Percentiles rank a stretch among this genome's conserved stretches.
phyloP scores from a whole-genome alignment of 1,284 basidiomycete genomes.

The Leccinum colubrinum region DNA sequence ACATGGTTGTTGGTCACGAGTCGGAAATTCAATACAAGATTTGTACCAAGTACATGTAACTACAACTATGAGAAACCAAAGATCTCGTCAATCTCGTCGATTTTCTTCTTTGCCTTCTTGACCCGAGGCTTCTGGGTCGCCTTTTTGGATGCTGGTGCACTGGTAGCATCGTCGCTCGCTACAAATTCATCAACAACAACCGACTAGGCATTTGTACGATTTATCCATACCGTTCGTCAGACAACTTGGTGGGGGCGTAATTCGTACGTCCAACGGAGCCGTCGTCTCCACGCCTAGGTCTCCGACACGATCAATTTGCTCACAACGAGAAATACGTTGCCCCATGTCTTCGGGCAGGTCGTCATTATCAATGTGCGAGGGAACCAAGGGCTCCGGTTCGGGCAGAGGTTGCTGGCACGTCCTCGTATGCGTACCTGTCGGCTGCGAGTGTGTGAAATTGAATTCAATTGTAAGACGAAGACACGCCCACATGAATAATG shows the following conservation, averaged over 20 bases:
- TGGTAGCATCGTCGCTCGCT: slow-evolving; percentile 3
- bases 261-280: not conserved
- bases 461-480: not conserved
- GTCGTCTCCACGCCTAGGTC: not conserved
- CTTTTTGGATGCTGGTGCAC: not conserved
- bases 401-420: not conserved
- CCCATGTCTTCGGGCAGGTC: slow-evolving; percentile 16
- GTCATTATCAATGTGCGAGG: not conserved
- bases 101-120: slow-evolving; percentile 28
- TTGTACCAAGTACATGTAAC: not conserved
- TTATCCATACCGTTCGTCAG: slow-evolving; percentile 8
- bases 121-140: slow-evolving; percentile 5
- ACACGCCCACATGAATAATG: slow-evolving; percentile 23
- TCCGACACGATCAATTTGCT: not conserved
- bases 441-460: slow-evolving; percentile 18
- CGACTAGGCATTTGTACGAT: not conserved
- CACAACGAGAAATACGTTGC: slow-evolving; percentile 8
- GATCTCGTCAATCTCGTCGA: slow-evolving; percentile 33
- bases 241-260: slow-evolving; percentile 1
- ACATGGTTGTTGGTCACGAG: slow-evolving; percentile 30
- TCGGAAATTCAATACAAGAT: not conserved
- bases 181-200: slow-evolving; percentile 7
- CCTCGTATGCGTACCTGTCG: slow-evolving; percentile 1
- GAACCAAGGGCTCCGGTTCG: not conserved
- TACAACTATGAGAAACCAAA: slow-evolving; percentile 25